Conservation (phyloP, 306 rosid genomes). For the Pterocarpus macrocarpus region DNA sequence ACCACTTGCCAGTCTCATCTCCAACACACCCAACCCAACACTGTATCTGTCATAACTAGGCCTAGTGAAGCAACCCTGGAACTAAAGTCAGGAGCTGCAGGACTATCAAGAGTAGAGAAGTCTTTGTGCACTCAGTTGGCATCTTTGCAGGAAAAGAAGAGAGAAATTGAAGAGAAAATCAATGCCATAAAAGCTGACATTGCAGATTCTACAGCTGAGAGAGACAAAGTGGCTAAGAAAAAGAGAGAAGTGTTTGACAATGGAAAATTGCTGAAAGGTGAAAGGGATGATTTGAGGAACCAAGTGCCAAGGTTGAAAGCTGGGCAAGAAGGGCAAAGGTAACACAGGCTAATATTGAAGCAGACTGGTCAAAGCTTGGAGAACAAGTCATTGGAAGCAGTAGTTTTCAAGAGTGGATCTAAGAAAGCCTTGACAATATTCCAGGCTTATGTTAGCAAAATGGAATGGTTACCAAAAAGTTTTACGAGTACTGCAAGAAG, state of each 20-base stretch:
- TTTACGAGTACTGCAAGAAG: no score
- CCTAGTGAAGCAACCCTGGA: no score
- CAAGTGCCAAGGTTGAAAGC: background rate
- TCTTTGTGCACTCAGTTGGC: constrained; percentile 19
- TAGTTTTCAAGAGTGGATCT: no score
- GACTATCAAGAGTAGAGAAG: background rate
- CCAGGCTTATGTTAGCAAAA: no score
- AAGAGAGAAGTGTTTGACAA: constrained; percentile 21
- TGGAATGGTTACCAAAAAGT: no score
- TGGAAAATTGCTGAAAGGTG: constrained; percentile 23
- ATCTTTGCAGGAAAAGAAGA: constrained; percentile 20
- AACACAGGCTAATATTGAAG: constrained; percentile 17
- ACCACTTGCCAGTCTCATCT: no score
- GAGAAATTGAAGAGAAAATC: constrained; percentile 43
- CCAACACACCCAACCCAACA: no score
- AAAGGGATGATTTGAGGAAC: constrained; percentile 39
- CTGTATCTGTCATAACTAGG: no score
- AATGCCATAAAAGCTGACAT: constrained; percentile 37
- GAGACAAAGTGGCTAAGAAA: constrained; percentile 19
- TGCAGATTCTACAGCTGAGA: background rate
- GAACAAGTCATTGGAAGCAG: background rate
- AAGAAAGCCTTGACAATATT: no score
- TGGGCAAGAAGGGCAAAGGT: no score
- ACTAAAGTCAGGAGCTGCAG: no score
- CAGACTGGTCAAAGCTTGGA: constrained; percentile 38